Evolutionary conservation across 305 asterid species (phyloP).

Genomic region (Andrographis paniculata): DNA sequence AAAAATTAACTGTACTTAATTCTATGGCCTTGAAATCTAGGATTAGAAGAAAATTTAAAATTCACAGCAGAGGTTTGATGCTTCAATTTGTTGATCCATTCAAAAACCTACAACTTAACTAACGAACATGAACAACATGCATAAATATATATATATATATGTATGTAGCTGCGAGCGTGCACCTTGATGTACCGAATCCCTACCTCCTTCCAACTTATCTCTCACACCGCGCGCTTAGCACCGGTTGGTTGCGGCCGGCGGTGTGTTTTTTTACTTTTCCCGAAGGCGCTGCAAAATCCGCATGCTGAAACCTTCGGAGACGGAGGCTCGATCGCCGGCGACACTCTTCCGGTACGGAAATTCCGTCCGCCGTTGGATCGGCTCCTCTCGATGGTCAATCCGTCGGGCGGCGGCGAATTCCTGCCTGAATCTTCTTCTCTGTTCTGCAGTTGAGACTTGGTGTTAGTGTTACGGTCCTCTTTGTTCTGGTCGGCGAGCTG

Average conservation of each 20-base stretch:
- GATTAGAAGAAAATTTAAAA: too few species aligned
- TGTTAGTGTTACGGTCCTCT: neutral
- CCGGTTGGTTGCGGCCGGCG: constrained; percentile 49
- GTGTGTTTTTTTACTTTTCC: constrained; percentile 38
- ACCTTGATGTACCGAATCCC: too few species aligned
- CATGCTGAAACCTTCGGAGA: constrained; percentile 90
- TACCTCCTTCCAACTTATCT: too few species aligned
- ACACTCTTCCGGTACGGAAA: constrained; percentile 53
- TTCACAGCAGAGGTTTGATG: too few species aligned
- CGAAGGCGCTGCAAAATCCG: constrained; percentile 67
- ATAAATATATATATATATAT: too few species aligned
- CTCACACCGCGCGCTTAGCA: constrained; percentile 46
- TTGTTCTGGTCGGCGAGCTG: constrained; percentile 30
- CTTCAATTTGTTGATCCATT: too few species aligned
- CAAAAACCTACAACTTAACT: too few species aligned
- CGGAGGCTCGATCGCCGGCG: constrained; percentile 89
- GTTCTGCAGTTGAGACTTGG: constrained; percentile 4
- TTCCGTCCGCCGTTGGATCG: constrained; percentile 70
- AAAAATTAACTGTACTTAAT: too few species aligned
- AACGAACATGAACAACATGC: too few species aligned
- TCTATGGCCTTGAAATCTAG: too few species aligned
- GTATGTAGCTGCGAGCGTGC: constrained; percentile 4
- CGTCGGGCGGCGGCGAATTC: constrained; percentile 27
- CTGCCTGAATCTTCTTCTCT: constrained; percentile 11
- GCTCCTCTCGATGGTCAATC: constrained; percentile 53